Conservation (phyloP, 2,329 filamentous ascomycete genomes). For the Sporothrix variecibatus region DNA sequence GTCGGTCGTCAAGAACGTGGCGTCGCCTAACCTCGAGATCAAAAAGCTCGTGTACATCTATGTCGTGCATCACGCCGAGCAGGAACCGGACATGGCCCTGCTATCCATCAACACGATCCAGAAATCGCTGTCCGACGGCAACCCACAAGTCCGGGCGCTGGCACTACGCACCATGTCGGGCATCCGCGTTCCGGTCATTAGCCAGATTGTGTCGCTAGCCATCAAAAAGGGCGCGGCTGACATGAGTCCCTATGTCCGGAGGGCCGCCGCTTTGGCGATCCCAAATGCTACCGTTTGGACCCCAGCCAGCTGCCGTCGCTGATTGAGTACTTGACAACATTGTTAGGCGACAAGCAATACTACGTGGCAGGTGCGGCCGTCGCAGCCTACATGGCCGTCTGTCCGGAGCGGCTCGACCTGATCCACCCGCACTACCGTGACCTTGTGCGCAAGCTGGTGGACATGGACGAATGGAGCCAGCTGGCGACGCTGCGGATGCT, state of each 20-base stretch:
- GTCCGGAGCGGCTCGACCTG: slow-evolving; percentile 82
- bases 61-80: slow-evolving; percentile 92
- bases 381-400: slow-evolving; percentile 83
- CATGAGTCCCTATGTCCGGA: slow-evolving; percentile 92
- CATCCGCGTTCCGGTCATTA: slow-evolving; percentile 95
- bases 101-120: slow-evolving; percentile 99
- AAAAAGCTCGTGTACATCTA: slow-evolving; percentile 99
- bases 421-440: slow-evolving; percentile 87
- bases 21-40: slow-evolving; percentile 89
- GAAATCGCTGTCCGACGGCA: slow-evolving; percentile 90
- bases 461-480: slow-evolving; percentile 99
- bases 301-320: slow-evolving; percentile 82
- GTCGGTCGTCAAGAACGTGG: slow-evolving; percentile 97
- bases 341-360: slow-evolving; percentile 90
- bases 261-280: slow-evolving; percentile 88
- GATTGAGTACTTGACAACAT: slow-evolving; percentile 73
- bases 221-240: slow-evolving; percentile 93
- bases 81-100: slow-evolving; percentile 91
- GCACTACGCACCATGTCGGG: slow-evolving; percentile 96
- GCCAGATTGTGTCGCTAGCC: slow-evolving; percentile 91
- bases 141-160: slow-evolving; percentile 86
- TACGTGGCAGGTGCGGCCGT: slow-evolving; percentile 96
- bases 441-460: slow-evolving; percentile 85
- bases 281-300: slow-evolving; percentile 92
- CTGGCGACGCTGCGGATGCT: slow-evolving; percentile 79